phyloP scores from a whole-genome alignment of 257 asterid genomes.

The Verbascum thapsus region DNA sequence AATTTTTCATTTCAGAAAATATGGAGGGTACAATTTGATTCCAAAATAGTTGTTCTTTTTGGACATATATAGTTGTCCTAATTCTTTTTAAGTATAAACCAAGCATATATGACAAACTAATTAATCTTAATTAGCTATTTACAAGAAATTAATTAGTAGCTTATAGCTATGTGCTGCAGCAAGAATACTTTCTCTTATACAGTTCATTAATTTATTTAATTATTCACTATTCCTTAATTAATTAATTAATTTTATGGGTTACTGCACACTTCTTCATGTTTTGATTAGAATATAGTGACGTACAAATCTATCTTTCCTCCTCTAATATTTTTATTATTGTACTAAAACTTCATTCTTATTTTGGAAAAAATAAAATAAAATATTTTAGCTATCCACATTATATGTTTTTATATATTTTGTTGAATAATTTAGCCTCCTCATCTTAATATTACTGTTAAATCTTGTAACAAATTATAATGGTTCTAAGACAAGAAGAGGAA shows the following conservation, averaged over 20 bases:
- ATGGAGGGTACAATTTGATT: constrained; percentile 36
- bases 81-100: constrained; percentile 44
- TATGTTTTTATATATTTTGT: too few species aligned
- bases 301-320: constrained; percentile 23
- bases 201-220: constrained; percentile 7
- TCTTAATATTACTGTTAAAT: too few species aligned
- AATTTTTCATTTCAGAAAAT: constrained; percentile 15
- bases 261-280: constrained; percentile 27
- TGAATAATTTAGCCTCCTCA: too few species aligned
- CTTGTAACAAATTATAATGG: too few species aligned
- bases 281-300: constrained; percentile 38
- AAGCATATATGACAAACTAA: constrained; percentile 50
- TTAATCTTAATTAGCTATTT: too few species aligned
- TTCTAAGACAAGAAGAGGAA: neutral
- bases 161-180: neutral
- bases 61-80: constrained; percentile 46
- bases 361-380: too few species aligned
- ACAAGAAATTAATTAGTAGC: neutral
- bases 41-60: constrained; percentile 38
- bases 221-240: constrained; percentile 1
- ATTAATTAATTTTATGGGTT: constrained; percentile 21
- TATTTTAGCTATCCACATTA: too few species aligned
- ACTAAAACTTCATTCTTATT: too few species aligned
- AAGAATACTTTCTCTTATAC: too few species aligned
- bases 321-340: too few species aligned